Evolutionary conservation across 768 basidiomycete genomes (phyloP).

Genomic region (Tulasnella sp.): DNA sequence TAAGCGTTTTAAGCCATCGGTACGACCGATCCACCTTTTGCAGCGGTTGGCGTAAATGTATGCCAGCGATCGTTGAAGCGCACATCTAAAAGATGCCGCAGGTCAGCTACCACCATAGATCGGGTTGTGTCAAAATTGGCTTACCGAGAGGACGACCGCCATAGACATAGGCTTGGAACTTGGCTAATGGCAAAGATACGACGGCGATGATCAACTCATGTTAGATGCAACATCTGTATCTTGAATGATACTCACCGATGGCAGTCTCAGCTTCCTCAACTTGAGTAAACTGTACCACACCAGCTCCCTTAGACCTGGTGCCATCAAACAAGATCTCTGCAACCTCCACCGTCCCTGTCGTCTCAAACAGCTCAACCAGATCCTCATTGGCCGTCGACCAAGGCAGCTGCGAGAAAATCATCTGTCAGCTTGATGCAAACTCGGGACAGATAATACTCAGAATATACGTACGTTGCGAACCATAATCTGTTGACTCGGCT

Average conservation of each 20-base stretch:
- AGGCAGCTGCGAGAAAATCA: conserved; percentile 50
- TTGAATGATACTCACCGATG: conserved; percentile 52
- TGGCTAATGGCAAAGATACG: conserved; percentile 39
- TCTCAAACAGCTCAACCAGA: conserved; percentile 94
- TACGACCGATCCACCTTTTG: conserved; percentile 45
- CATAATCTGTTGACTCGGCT: conserved; percentile 95
- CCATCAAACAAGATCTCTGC: conserved; percentile 94
- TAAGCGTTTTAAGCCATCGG: conserved; percentile 13
- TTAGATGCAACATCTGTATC: neutral
- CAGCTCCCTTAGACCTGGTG: conserved; percentile 84
- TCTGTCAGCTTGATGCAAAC: neutral
- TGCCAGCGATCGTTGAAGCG: conserved; percentile 96
- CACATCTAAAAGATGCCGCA: conserved; percentile 47
- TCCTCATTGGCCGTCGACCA: conserved; percentile 99
- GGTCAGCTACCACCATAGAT: conserved; percentile 8
- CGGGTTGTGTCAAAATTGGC: conserved; percentile 19
- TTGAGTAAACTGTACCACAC: conserved; percentile 89
- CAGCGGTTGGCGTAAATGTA: conserved; percentile 79
- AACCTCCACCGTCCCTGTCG: conserved; percentile 86
- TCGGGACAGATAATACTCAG: neutral
- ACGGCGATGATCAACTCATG: neutral
- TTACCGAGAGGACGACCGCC: conserved; percentile 78
- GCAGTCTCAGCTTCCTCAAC: conserved; percentile 87
- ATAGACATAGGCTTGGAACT: conserved; percentile 94
- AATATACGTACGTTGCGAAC: conserved; percentile 83